Percentiles rank a stretch among this genome's conserved stretches.
These are phyloP conservation scores for Taxawa tesnikishii DNA, from an alignment of 2,329 filamentous ascomycete species.

Conservation along the genomic window DNA sequence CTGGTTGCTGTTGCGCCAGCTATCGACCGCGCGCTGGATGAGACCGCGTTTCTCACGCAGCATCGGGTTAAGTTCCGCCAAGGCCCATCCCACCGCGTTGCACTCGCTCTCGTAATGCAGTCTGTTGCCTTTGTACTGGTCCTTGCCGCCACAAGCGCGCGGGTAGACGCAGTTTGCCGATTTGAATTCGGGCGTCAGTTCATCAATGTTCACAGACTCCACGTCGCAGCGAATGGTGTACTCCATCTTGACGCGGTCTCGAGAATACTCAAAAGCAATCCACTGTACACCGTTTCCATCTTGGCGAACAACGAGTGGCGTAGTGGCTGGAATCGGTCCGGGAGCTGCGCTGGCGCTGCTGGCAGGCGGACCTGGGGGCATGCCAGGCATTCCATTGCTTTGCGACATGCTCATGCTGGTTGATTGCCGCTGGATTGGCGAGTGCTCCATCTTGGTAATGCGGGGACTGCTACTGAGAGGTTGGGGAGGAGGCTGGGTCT, in stretches of 20 bases:
- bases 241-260: slow-evolving; percentile 97
- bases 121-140: slow-evolving; percentile 91
- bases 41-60: slow-evolving; percentile 87
- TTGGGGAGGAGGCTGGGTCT: slow-evolving; percentile 19
- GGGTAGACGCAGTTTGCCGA: slow-evolving; percentile 98
- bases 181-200: slow-evolving; percentile 79
- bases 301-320: slow-evolving; percentile 83
- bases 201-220: slow-evolving; percentile 87
- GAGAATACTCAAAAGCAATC: slow-evolving; percentile 97
- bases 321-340: slow-evolving; percentile 92
- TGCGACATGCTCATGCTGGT: background rate
- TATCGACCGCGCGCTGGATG: slow-evolving; percentile 94
- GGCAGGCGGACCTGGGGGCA: slow-evolving; percentile 30
- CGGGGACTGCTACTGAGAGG: slow-evolving; percentile 22
- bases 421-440: background rate
- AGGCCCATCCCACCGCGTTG: slow-evolving; percentile 98
- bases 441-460: slow-evolving; percentile 26
- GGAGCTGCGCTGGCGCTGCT: slow-evolving; percentile 86
- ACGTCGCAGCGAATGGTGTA: slow-evolving; percentile 98
- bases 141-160: slow-evolving; percentile 84
- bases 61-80: slow-evolving; percentile 84
- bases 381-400: slow-evolving; percentile 20
- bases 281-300: slow-evolving; percentile 96
- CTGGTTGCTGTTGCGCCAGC: slow-evolving; percentile 98
- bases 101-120: slow-evolving; percentile 96